phyloP scores from a whole-genome alignment of 768 basidiomycete species.

The Amanita phalloides region DNA sequence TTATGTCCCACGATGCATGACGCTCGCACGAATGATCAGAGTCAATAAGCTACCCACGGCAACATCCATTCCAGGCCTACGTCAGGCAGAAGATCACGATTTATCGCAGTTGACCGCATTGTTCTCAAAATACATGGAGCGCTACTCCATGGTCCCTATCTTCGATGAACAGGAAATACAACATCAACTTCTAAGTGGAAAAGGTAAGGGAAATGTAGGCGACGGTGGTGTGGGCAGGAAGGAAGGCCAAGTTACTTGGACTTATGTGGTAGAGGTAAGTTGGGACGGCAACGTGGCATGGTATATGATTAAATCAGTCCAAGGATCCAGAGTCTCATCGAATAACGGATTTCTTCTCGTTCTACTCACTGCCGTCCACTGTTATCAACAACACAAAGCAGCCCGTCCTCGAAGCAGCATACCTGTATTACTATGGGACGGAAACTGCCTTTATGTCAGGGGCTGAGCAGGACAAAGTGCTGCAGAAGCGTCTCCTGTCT shows the following conservation, averaged over 20 bases:
- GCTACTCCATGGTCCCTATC: constrained; percentile 76
- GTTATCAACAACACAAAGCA: constrained; percentile 73
- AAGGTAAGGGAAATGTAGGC: constrained; percentile 45
- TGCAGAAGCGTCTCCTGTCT: constrained; percentile 60
- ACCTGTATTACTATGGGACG: constrained; percentile 92
- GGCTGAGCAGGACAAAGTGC: constrained; percentile 45
- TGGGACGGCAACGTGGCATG: not conserved
- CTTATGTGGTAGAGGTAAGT: constrained; percentile 88
- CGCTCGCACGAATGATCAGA: constrained; percentile 83
- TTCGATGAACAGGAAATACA: constrained; percentile 68
- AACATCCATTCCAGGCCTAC: constrained; percentile 45
- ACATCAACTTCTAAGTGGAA: constrained; percentile 86
- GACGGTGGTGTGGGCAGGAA: constrained; percentile 43
- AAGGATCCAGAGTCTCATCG: constrained; percentile 74
- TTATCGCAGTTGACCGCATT: constrained; percentile 60
- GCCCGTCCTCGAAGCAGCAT: constrained; percentile 78
- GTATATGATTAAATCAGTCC: not conserved
- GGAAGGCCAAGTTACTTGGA: constrained; percentile 84
- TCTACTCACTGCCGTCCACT: constrained; percentile 93
- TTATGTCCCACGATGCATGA: constrained; percentile 77
- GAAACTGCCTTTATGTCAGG: constrained; percentile 55
- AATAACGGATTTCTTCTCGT: constrained; percentile 94
- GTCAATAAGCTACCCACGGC: constrained; percentile 56
- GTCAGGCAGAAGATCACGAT: constrained; percentile 84
- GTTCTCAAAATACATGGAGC: constrained; percentile 65